Conservation (phyloP, 108 stramenopile genomes). For the Chaetoceros tenuissimus region DNA sequence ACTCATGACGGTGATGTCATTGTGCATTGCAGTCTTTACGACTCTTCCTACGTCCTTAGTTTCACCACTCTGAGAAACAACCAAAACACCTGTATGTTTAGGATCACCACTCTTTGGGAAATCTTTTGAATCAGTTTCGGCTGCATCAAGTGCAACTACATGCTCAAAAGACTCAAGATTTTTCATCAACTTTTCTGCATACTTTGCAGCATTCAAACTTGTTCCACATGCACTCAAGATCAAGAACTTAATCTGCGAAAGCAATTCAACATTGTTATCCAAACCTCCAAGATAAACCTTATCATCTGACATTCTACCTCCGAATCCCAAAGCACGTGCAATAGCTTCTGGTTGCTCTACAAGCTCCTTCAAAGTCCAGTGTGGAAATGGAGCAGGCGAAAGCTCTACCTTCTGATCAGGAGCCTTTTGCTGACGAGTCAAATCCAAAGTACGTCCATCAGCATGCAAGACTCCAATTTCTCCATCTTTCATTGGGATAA, state of each 20-base stretch:
- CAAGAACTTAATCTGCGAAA: slow-evolving; percentile 76
- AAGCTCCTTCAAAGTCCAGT: slow-evolving; percentile 92
- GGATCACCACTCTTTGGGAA: slow-evolving; percentile 47
- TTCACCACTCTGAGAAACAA: slow-evolving; percentile 96
- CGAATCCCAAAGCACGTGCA: slow-evolving; percentile 87
- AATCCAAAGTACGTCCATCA: slow-evolving; percentile 85
- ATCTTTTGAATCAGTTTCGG: slow-evolving; percentile 84
- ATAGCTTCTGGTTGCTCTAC: slow-evolving; percentile 95
- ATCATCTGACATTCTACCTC: slow-evolving; percentile 68
- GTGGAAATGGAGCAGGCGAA: slow-evolving; percentile 87
- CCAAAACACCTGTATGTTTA: slow-evolving; percentile 73
- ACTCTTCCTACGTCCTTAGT: slow-evolving; percentile 96
- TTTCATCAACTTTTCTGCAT: slow-evolving; percentile 97
- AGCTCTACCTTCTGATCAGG: slow-evolving; percentile 92
- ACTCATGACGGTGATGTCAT: slow-evolving; percentile 77
- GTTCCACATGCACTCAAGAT: slow-evolving; percentile 95
- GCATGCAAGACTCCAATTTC: slow-evolving; percentile 94
- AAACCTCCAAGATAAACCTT: slow-evolving; percentile 78
- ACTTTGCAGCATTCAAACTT: slow-evolving; percentile 86
- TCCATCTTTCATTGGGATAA: slow-evolving; percentile 97
- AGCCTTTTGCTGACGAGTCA: slow-evolving; percentile 77
- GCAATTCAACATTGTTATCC: slow-evolving; percentile 59
- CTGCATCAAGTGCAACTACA: slow-evolving; percentile 85
- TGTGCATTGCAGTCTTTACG: slow-evolving; percentile 75
- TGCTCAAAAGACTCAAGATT: slow-evolving; percentile 89